These are phyloP conservation scores for Pestalotiopsis sp. DNA, from an alignment of 2,329 filamentous ascomycete genomes.

Conservation along the genomic window DNA sequence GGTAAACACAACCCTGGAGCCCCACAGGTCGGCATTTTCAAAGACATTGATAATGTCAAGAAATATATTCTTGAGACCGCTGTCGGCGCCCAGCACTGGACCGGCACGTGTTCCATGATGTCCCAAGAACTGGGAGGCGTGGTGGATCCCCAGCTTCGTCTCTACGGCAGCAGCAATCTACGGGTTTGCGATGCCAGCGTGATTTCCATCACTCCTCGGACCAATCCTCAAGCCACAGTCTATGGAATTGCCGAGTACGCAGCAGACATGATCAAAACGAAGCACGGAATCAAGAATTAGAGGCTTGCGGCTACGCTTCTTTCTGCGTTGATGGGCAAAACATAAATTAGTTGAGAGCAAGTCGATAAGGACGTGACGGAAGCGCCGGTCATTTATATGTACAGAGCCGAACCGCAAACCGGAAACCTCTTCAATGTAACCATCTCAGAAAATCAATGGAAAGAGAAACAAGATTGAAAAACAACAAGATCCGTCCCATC, in stretches of 20 bases:
- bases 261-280: not conserved
- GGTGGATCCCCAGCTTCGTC: not conserved
- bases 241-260: not conserved
- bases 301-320: not conserved
- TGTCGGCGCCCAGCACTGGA: not conserved
- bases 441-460: too few relatives aligned
- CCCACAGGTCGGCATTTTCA: not conserved
- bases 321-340: not conserved
- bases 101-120: conserved; percentile 3
- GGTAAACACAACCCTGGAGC: conserved; percentile 2
- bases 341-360: not conserved
- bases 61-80: not conserved
- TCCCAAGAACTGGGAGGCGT: not conserved
- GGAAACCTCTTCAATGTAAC: too few relatives aligned
- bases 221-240: not conserved
- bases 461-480: too few relatives aligned
- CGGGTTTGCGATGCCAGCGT: conserved; percentile 1
- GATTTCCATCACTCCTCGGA: not conserved
- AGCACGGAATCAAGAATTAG: not conserved
- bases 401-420: too few relatives aligned
- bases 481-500: too few relatives aligned
- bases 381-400: not conserved
- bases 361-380: not conserved
- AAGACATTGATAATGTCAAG: not conserved
- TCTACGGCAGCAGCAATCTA: not conserved